These are phyloP conservation scores for Epicoccum nigrum DNA, from an alignment of 2,329 filamentous ascomycete species.

Conservation along the genomic window DNA sequence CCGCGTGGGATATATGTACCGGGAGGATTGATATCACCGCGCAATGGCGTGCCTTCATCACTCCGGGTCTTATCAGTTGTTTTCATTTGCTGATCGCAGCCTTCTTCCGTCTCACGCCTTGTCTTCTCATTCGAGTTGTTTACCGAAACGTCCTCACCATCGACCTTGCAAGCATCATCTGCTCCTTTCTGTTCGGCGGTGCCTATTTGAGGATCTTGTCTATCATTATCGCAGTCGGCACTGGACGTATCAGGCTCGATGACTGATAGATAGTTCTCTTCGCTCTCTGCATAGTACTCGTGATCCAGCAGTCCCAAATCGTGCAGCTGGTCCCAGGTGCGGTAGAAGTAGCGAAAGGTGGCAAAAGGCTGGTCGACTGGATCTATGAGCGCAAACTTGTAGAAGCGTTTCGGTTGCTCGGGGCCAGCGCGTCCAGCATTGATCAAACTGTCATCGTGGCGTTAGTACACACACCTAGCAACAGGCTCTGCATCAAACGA, in stretches of 20 bases:
- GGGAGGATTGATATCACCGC: conserved; percentile 1
- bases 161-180: neutral
- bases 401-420: conserved; percentile 53
- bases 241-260: conserved; percentile 33
- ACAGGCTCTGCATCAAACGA: conserved; percentile 9
- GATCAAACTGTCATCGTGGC: conserved; percentile 34
- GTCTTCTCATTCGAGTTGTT: neutral
- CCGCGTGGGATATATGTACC: conserved; percentile 24
- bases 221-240: neutral
- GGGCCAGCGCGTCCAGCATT: conserved; percentile 47
- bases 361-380: conserved; percentile 56
- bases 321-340: conserved; percentile 37
- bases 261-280: conserved; percentile 30
- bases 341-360: conserved; percentile 52
- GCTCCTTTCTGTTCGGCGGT: neutral
- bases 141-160: neutral
- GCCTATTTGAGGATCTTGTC: neutral
- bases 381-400: conserved; percentile 58
- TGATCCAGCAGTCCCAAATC: conserved; percentile 30
- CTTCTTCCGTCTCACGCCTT: too few relatives aligned
- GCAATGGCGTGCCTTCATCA: too few relatives aligned
- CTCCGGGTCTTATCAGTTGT: too few relatives aligned
- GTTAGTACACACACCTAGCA: neutral
- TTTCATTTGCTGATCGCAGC: too few relatives aligned
- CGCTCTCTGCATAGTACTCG: conserved; percentile 19